A percentile compares a stretch with the other conserved stretches of the same genome.
These are phyloP conservation scores for Aspergillus unguis DNA, from an alignment of 2,329 filamentous ascomycete genomes.

Conservation along the genomic window DNA sequence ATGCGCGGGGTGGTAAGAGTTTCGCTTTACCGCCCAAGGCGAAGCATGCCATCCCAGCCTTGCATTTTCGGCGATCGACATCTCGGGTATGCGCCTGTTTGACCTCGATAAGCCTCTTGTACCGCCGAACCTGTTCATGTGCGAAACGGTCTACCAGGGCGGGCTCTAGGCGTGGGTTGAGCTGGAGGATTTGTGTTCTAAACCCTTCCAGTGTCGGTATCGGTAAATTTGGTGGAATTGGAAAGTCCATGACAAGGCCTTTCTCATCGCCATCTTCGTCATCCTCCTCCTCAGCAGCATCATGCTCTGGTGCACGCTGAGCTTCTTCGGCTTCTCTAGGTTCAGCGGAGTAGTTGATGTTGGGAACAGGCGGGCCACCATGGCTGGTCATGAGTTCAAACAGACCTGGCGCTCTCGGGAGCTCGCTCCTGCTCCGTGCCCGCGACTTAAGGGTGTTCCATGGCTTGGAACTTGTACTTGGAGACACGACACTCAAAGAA, in stretches of 20 bases:
- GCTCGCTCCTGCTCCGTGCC: constrained; percentile 57
- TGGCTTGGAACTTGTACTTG: constrained; percentile 32
- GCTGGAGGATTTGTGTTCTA: constrained; percentile 64
- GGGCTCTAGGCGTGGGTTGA: constrained; percentile 70
- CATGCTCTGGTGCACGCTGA: constrained; percentile 14
- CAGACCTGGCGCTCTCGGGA: constrained; percentile 48
- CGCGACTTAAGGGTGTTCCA: constrained; percentile 50
- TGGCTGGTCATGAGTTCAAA: constrained; percentile 54
- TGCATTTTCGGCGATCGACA: constrained; percentile 57
- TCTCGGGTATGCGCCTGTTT: constrained; percentile 67
- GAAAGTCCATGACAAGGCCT: constrained; percentile 60
- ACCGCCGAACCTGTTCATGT: constrained; percentile 73
- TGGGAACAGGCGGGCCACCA: constrained; percentile 58
- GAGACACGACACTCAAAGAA: constrained; percentile 54
- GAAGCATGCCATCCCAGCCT: constrained; percentile 61
- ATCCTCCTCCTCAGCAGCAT: constrained; percentile 44
- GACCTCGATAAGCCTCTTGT: constrained; percentile 69
- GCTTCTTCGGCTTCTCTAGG: constrained; percentile 19
- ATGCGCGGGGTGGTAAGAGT: constrained; percentile 55
- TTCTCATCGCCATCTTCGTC: constrained; percentile 61
- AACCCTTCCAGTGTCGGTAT: constrained; percentile 74
- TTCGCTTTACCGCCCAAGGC: constrained; percentile 64
- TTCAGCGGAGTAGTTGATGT: constrained; percentile 46
- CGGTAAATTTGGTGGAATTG: constrained; percentile 63
- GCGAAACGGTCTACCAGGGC: constrained; percentile 77